Evolutionary conservation across 2,329 filamentous ascomycete genomes (phyloP), one percentile per base, ranked within the genome.

Genomic region (Coccinonectria pachysandricola): DNA sequence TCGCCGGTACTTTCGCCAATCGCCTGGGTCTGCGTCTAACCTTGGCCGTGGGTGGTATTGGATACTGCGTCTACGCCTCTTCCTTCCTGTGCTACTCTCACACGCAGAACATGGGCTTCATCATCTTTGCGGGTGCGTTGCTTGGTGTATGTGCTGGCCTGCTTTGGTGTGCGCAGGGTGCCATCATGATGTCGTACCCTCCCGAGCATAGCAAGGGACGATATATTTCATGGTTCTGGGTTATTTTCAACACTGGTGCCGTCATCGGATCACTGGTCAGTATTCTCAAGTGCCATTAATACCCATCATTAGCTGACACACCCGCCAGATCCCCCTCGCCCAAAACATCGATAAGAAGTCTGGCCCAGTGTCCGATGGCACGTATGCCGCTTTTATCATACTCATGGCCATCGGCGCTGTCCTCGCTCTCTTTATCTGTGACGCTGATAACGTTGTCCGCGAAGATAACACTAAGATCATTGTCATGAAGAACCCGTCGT

Each of bases 161-260:
- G 19, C 64, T 91, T 19, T 91, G 83, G 83, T 79, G 78, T 17
- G 83, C 79, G 1, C 82, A 88, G 57, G 82, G 83, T 33, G 76
- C 80, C 32, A 83, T 88, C 48, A 87, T 88, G 79, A 88, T 93
- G 74, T 76, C 81, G 20, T 94, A 94, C 53, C 86, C 86, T 2
- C 64, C 71, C 12, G 87, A 94, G 57, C 56, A 72, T 17, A 71
- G 74, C 38, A 94, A 94, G 65, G 87, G 87, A 22, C 76, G 78
- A 33, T 94, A 86, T 54, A 93, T 94, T 52, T 81, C 81, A 34
- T 77, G 75, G 62, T 94, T 94, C 60, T 94, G 87, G 87, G 76
- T 86, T 53, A 92, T 95, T 47, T 95, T 94, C 68, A 94, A 94
- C 57, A 56, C 87, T 32, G 87, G 87, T 43, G 86, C 77, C 45